Conservation (phyloP, 1,284 basidiomycete species). For the Fomes fomentarius region DNA sequence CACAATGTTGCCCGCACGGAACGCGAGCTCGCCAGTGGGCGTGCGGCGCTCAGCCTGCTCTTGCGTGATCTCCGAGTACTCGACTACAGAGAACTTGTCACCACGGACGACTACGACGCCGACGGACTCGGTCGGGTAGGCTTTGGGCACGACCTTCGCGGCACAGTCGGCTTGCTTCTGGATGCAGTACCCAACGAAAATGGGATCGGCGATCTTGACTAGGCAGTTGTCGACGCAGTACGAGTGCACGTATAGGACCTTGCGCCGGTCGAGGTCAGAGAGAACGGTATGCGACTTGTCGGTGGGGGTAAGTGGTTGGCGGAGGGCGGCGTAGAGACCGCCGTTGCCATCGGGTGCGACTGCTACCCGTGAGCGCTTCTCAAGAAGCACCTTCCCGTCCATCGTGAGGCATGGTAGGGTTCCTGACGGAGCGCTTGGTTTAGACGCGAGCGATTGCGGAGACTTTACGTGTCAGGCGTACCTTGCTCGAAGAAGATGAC, state of each 20-base stretch:
- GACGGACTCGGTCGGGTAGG: slow-evolving; percentile 86
- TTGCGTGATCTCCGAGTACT: slow-evolving; percentile 95
- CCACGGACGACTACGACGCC: slow-evolving; percentile 91
- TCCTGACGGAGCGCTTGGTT: slow-evolving; percentile 51
- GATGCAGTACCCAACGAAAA: slow-evolving; percentile 95
- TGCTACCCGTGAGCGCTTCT: slow-evolving; percentile 77
- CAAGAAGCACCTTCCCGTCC: slow-evolving; percentile 94
- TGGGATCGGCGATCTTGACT: slow-evolving; percentile 94
- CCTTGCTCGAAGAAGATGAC: slow-evolving; percentile 98
- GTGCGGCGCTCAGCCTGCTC: slow-evolving; percentile 85
- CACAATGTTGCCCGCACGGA: slow-evolving; percentile 96
- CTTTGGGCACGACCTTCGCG: slow-evolving; percentile 96
- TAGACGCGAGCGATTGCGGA: neutral
- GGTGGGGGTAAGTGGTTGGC: slow-evolving; percentile 69
- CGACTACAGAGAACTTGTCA: slow-evolving; percentile 88
- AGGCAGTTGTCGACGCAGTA: slow-evolving; percentile 99
- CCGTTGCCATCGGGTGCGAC: slow-evolving; percentile 99
- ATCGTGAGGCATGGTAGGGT: slow-evolving; percentile 94
- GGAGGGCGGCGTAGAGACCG: slow-evolving; percentile 93
- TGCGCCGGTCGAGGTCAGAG: slow-evolving; percentile 78
- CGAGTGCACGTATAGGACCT: slow-evolving; percentile 89
- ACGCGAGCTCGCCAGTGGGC: slow-evolving; percentile 75
- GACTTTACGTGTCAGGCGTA: slow-evolving; percentile 37
- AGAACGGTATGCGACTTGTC: slow-evolving; percentile 77
- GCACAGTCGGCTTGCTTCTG: slow-evolving; percentile 86